A percentile compares a stretch with the other conserved stretches of the same genome.
Conservation (phyloP, 495 filamentous ascomycete genomes). For the Sphaerosporella brunnea region DNA sequence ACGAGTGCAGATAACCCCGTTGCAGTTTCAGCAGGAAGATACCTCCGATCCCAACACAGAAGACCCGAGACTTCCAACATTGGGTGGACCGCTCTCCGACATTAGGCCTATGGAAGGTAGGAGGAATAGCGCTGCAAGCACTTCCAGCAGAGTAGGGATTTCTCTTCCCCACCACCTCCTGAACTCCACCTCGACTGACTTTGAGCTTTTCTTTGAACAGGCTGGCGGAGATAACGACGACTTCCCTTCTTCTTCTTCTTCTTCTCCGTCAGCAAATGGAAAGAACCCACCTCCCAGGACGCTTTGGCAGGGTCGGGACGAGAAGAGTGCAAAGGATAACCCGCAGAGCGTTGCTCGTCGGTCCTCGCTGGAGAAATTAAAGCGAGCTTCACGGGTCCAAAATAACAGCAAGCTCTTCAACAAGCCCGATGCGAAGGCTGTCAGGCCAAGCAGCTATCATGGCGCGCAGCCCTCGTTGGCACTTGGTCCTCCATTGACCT, state of each 20-base stretch:
- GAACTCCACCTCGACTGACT: neutral
- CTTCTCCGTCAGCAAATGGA: slow-evolving; percentile 13
- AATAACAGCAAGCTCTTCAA: slow-evolving; percentile 91
- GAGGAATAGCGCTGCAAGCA: slow-evolving; percentile 61
- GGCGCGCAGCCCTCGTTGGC: slow-evolving; percentile 8
- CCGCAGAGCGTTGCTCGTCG: slow-evolving; percentile 52
- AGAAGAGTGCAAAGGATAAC: slow-evolving; percentile 32
- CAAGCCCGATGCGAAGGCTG: slow-evolving; percentile 69
- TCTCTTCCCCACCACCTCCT: neutral
- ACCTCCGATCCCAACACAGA: slow-evolving; percentile 23
- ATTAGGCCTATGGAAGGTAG: slow-evolving; percentile 39
- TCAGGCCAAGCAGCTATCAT: slow-evolving; percentile 48
- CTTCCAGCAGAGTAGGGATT: slow-evolving; percentile 46
- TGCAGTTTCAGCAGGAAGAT: slow-evolving; percentile 41
- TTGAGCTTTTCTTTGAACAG: neutral
- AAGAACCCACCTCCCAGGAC: slow-evolving; percentile 9
- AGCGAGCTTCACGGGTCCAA: slow-evolving; percentile 83
- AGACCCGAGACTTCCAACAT: slow-evolving; percentile 26
- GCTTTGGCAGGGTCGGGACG: slow-evolving; percentile 13
- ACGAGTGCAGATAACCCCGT: slow-evolving; percentile 34
- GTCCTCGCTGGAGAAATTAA: slow-evolving; percentile 80
- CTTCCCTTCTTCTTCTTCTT: slow-evolving; percentile 19
- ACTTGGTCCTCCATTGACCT: slow-evolving; percentile 33
- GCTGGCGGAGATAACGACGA: slow-evolving; percentile 15
- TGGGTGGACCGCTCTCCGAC: slow-evolving; percentile 40